Percentiles rank a stretch among this genome's conserved stretches.
Conservation (phyloP, 2,329 filamentous ascomycete genomes). For the Scedosporium minutisporum region DNA sequence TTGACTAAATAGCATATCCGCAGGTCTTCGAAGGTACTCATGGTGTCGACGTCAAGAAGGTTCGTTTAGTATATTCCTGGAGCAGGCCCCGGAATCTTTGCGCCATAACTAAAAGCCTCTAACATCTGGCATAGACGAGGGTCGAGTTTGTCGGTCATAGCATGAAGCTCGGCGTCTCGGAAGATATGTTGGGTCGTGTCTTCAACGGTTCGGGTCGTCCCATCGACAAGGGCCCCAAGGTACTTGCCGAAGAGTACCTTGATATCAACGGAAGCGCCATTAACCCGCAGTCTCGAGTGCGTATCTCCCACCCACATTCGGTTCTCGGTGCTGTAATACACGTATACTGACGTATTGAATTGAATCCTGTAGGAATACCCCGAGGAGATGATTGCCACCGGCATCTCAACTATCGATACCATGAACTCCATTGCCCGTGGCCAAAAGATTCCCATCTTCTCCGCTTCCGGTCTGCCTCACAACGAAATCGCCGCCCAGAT, state of each 20-base stretch:
- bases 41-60: constrained; percentile 99
- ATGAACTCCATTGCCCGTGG: constrained; percentile 98
- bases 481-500: constrained; percentile 99
- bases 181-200: constrained; percentile 98
- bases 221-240: constrained; percentile 98
- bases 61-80: constrained; percentile 24
- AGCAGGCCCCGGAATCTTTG: neutral
- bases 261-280: constrained; percentile 99
- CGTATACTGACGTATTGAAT: constrained; percentile 10
- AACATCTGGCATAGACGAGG: constrained; percentile 57
- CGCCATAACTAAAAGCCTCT: constrained; percentile 12
- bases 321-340: neutral
- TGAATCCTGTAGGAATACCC: constrained; percentile 66
- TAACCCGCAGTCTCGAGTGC: constrained; percentile 92
- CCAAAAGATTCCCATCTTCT: constrained; percentile 99
- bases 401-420: constrained; percentile 97
- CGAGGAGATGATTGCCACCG: constrained; percentile 99
- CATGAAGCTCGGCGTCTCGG: constrained; percentile 96
- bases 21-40: constrained; percentile 91
- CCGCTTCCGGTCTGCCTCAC: constrained; percentile 92
- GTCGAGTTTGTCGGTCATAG: constrained; percentile 96
- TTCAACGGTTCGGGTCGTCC: constrained; percentile 97
- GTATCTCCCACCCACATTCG: constrained; percentile 16
- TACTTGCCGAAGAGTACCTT: constrained; percentile 93
- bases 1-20: neutral